Evolutionary conservation across 1,284 basidiomycete genomes (phyloP), one percentile per base, ranked within the genome.

Genomic region (Tremellales sp.): DNA sequence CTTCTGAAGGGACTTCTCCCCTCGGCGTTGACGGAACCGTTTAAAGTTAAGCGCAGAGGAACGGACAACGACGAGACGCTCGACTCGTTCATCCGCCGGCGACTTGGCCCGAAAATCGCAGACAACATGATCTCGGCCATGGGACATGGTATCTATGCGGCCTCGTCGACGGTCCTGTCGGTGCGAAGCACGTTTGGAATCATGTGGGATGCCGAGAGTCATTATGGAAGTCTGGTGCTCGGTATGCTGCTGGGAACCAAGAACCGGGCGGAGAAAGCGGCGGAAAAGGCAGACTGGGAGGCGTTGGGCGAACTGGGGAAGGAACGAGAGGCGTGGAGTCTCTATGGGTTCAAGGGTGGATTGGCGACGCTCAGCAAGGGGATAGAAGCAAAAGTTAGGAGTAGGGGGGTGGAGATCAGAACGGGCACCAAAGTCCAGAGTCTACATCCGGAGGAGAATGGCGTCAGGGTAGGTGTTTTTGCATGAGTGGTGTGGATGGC

Each of bases 111-210:
- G 2, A 69, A 76, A 1, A 80, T 93, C 46, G 87, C 91, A 0
- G 78, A 81, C 9, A 79, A 79, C 4, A 78, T 95, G 41, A 84
- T 86, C 3, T 88, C 85, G 47, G 86, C 92, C 0, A 76, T 97
- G 53, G 81, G 92, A 1, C 93, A 97, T 61, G 94, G 93, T 0
- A 87, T 98, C 50, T 97, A 95, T 65, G 91, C 90, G 1, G 82
- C 88, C 0, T 90, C 94, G 60, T 81, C 89, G 3, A 74, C 85
- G 1, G 61, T 74, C 28, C 72, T 97, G 8, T 91, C 88, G 53
- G 76, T 90, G 0, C 78, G 84, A 2, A 79, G 87, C 3, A 79
- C 88, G 1, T 87, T 97, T 62, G 84, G 86, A 0, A 74, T 76
- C 3, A 60, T 95, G 16, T 86, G 81, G 78, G n/a, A 61, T 84